phyloP scores from a whole-genome alignment of 495 filamentous ascomycete genomes.

The Penicillium cinerascens region DNA sequence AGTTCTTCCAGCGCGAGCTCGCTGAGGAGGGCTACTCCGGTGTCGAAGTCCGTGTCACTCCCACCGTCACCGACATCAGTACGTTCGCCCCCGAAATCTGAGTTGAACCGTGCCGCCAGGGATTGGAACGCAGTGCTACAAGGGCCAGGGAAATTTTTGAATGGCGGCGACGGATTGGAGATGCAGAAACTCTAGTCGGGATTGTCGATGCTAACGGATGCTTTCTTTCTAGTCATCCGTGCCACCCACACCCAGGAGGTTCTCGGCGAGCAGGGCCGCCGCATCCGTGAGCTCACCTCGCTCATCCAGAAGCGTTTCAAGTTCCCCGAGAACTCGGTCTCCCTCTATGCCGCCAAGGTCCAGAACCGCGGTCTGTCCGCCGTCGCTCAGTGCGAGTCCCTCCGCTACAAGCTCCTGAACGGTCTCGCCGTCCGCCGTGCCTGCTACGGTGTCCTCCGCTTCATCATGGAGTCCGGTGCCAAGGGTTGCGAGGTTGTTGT shows the following conservation, averaged over 20 bases:
- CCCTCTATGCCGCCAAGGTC: constrained; percentile 99
- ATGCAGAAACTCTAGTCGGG: constrained; percentile 2
- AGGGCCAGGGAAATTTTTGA: constrained; percentile 14
- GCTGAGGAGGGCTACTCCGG: constrained; percentile 99
- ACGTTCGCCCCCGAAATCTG: constrained; percentile 35
- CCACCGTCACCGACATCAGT: constrained; percentile 99
- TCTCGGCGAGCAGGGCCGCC: constrained; percentile 97
- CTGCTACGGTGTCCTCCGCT: constrained; percentile 98
- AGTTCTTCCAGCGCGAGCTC: constrained; percentile 99
- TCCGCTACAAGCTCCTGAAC: constrained; percentile 99
- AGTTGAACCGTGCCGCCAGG: constrained; percentile 7
- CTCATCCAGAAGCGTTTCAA: constrained; percentile 99
- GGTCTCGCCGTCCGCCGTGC: constrained; percentile 95
- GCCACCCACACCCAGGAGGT: constrained; percentile 99
- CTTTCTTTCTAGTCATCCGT: constrained; percentile 70
- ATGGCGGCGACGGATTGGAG: constrained; percentile 7
- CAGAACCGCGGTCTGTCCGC: constrained; percentile 99
- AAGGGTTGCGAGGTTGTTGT: constrained; percentile 99
- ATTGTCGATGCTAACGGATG: constrained; percentile 37
- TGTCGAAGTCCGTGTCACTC: constrained; percentile 98
- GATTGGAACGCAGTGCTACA: constrained; percentile 10
- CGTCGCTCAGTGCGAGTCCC: constrained; percentile 99
- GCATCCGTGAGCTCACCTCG: constrained; percentile 98
- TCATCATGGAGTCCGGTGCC: constrained; percentile 99
- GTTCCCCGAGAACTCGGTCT: constrained; percentile 99